Evolutionary conservation across 1,284 basidiomycete genomes (phyloP).

Genomic region (Rhodotorula sp.): DNA sequence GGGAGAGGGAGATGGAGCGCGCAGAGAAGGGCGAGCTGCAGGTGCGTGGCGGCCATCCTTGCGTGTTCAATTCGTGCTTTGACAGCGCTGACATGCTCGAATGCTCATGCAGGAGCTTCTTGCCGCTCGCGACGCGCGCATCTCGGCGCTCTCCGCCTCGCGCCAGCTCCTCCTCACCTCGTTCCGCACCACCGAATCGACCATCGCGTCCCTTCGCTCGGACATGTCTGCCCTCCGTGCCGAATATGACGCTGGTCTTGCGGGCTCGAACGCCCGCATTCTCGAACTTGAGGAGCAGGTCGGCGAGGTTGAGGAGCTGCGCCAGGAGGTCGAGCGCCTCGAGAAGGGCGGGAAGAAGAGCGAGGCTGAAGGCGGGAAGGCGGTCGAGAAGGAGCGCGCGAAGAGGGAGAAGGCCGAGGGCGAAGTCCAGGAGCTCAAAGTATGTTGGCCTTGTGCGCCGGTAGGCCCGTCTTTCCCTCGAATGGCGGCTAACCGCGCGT

Average conservation of each 20-base stretch:
- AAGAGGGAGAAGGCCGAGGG: slow-evolving; percentile 13
- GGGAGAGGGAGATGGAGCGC: slow-evolving; percentile 19
- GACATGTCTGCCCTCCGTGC: slow-evolving; percentile 8
- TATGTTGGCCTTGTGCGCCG: not conserved
- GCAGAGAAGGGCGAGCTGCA: slow-evolving; percentile 32
- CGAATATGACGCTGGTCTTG: slow-evolving; percentile 5
- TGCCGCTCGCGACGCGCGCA: not conserved
- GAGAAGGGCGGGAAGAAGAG: slow-evolving; percentile 19
- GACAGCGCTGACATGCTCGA: too few relatives aligned
- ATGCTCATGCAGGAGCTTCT: not conserved
- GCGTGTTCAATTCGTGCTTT: not conserved
- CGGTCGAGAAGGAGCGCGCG: slow-evolving; percentile 21
- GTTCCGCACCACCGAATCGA: slow-evolving; percentile 19
- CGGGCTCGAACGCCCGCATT: not conserved
- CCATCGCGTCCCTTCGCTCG: slow-evolving; percentile 16
- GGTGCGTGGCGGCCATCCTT: slow-evolving; percentile 14
- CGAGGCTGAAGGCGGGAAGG: slow-evolving; percentile 8
- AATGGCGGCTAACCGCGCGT: not conserved
- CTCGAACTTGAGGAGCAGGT: slow-evolving; percentile 8
- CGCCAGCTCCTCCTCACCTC: slow-evolving; percentile 32
- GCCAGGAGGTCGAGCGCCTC: slow-evolving; percentile 6
- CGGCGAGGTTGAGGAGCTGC: slow-evolving; percentile 2
- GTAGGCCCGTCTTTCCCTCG: not conserved
- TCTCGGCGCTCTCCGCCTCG: slow-evolving; percentile 22
- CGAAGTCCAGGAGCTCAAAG: slow-evolving; percentile 40